Base-by-base conservation (phyloP, 116 monocot genomes). In the Posidonia oceanica region DNA sequence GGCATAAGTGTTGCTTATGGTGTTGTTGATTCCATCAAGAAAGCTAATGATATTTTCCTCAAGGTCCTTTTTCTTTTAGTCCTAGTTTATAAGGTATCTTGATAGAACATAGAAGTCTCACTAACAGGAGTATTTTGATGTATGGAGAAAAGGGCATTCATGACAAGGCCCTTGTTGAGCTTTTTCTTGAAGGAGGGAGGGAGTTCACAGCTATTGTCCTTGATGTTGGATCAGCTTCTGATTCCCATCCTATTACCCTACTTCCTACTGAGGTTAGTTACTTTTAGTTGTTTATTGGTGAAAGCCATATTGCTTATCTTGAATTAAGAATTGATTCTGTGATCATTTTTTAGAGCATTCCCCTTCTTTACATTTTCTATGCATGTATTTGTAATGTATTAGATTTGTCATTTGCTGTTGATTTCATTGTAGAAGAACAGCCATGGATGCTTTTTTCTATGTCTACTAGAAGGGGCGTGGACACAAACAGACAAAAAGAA, bases 201-300 rank as follows among this genome's bases (percentile, higher is more conserved):
- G 95, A 95, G 68, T 95, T 95, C 81, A 95, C 95, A 14, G 86
- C 95, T 39, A 91, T 95, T 76, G 83, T 88, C 52, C 58, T 91
- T 70, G 91, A 95, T 84, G 84, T 75, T 60, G 95, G 94, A 8
- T 66, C 75, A 17, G 79, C 59, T 69, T 61, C 38, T 76, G 81
- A 88, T 53, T 74, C 77, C 66, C 66, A 69, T 7, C 95, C 95
- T 75, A 64, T 95, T 63, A 80, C 77, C 77, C 76, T 95, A n/a
- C 88, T 95, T 44, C 95, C 95, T 60, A 91, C 91, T 16, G 91
- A 95, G 84, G 91, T 90, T 80, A 41, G 71, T 71, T 41, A 42
- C 22, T 48, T 39, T n/a, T 69, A 3, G 54, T 8, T 52, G 58
- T 58, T 16, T 48, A 48, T 2, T 48, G 48, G 8, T 48, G 7